Evolutionary conservation across 75 land plant species (phyloP).

Genomic region (Pseudotsuga menziesii): DNA sequence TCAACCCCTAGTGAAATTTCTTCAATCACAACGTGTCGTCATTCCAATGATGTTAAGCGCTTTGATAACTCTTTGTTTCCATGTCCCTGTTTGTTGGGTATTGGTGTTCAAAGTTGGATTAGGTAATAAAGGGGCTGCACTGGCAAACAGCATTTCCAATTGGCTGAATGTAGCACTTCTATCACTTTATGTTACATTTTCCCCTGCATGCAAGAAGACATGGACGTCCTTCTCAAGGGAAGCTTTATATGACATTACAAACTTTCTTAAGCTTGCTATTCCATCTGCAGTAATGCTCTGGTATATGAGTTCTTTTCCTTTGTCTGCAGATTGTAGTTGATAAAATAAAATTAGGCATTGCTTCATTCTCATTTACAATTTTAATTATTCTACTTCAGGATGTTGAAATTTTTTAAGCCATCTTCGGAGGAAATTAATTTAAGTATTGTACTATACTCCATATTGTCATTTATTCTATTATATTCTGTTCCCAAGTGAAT

Average conservation of each 20-base stretch:
- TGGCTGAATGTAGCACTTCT: slow-evolving; percentile 62
- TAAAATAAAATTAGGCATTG: too few relatives aligned
- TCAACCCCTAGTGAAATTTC: slow-evolving; percentile 57
- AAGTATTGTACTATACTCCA: too few relatives aligned
- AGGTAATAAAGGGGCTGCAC: slow-evolving; percentile 79
- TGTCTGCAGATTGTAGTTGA: not conserved
- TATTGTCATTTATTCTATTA: not conserved
- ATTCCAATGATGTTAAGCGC: slow-evolving; percentile 66
- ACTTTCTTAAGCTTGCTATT: slow-evolving; percentile 59
- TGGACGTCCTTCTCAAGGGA: slow-evolving; percentile 60
- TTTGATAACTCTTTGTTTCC: slow-evolving; percentile 35
- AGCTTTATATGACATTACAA: slow-evolving; percentile 43
- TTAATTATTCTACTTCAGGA: not conserved
- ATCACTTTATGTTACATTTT: slow-evolving; percentile 43
- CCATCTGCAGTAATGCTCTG: slow-evolving; percentile 86
- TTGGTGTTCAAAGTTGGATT: slow-evolving; percentile 62
- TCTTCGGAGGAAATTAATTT: too few relatives aligned
- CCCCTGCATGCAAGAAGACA: slow-evolving; percentile 52
- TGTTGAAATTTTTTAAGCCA: too few relatives aligned
- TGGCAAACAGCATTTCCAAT: slow-evolving; percentile 56
- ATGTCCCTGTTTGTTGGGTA: slow-evolving; percentile 64
- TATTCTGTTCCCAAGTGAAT: not conserved
- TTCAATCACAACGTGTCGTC: slow-evolving; percentile 75
- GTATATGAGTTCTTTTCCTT: slow-evolving; percentile 21
- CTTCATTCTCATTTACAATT: not conserved